Evolutionary conservation across 2,329 filamentous ascomycete species (phyloP), one percentile per base, ranked within the genome.

Genomic region (Alternaria sp.): DNA sequence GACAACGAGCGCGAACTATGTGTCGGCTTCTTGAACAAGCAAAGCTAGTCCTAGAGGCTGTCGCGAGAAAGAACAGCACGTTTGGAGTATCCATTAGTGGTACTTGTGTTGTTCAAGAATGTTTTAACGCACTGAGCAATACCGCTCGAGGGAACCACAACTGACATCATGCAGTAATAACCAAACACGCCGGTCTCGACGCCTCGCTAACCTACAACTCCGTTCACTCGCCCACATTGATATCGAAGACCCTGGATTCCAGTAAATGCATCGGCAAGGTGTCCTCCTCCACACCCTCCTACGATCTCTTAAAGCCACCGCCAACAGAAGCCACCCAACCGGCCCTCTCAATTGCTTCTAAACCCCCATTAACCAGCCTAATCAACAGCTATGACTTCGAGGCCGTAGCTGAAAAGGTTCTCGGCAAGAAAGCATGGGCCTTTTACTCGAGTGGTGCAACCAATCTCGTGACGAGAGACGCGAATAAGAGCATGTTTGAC

Each of bases 371-470:
- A 2, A 62, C 70, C 24, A 70, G 76, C 4, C 67, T 82, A 11
- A 74, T 83, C 47, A 80, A 77, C 59, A 70, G 75, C 16, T 69
- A 82, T 49, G 81, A 83, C 65, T 82, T 83, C 58, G 79, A 82
- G 62, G 66, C 75, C 4, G 76, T 80, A 8, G 81, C 81, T 6
- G 64, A 71, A 24, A 68, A 71, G 11, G 78, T 74, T 2, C 64
- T 78, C 32, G 74, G 69, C 8, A 72, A 73, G 51, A 81, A 81
- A 62, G 76, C 79, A 39, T 81, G 78, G 78, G 79, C 77, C 0
- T 81, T 81, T 61, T 85, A 85, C 70, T 80, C 78, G n/a, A 82
- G 81, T 1, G 84, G 82, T 1, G 82, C 83, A 0, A 85, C 84
- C 1, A 81, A 84, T 42, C 81, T 82, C 52, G 72, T 81, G 34